Percentiles rank a stretch among this genome's conserved stretches.
Evolutionary conservation across 306 rosid genomes (phyloP).

Genomic region (Begonia loranthoides): DNA sequence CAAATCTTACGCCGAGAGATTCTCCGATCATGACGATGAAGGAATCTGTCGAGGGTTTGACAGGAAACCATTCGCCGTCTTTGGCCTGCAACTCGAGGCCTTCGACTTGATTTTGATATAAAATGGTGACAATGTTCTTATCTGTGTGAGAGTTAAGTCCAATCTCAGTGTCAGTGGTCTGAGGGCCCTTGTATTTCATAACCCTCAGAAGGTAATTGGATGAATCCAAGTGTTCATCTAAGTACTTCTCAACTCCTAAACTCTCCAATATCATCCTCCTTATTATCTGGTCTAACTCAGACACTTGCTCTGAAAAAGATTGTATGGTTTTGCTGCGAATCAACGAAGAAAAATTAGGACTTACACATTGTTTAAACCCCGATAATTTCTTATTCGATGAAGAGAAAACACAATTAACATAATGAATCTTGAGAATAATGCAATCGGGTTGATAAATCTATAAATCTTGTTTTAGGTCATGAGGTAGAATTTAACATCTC

Average conservation of each 20-base stretch:
- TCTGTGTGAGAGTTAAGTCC: constrained; percentile 54
- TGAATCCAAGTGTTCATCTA: constrained; percentile 64
- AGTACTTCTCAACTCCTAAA: constrained; percentile 43
- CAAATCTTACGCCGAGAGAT: constrained; percentile 31
- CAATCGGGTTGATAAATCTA: no score
- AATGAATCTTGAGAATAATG: background rate
- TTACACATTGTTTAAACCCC: no score
- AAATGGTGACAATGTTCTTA: constrained; percentile 46
- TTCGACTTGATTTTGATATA: constrained; percentile 49
- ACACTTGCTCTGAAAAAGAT: constrained; percentile 33
- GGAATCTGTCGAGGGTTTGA: constrained; percentile 36
- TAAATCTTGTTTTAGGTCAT: no score
- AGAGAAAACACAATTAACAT: no score
- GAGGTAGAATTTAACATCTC: no score
- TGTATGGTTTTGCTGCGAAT: constrained; percentile 37
- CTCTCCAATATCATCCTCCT: constrained; percentile 70
- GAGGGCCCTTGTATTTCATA: constrained; percentile 54
- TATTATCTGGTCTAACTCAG: constrained; percentile 39
- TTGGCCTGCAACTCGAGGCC: constrained; percentile 58
- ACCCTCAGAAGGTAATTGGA: constrained; percentile 50
- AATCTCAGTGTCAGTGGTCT: constrained; percentile 30
- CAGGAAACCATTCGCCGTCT: constrained; percentile 56
- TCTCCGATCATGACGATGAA: constrained; percentile 58
- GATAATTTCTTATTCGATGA: no score
- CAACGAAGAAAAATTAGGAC: background rate